phyloP scores from a whole-genome alignment of 805 yeast genomes.

The Groenewaldozyma tartarivorans region DNA sequence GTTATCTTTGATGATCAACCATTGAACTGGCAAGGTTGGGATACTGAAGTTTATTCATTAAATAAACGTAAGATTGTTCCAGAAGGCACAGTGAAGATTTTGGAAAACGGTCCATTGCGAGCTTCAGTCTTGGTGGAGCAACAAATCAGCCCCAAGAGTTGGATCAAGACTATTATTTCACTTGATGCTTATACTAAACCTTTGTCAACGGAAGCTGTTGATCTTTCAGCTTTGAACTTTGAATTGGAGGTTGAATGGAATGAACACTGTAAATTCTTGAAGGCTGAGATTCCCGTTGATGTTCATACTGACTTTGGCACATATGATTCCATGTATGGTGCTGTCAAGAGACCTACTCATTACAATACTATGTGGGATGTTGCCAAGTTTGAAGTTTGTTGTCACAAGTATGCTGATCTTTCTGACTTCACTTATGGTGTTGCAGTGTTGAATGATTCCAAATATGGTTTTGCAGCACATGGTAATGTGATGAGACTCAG shows the following conservation, averaged over 20 bases:
- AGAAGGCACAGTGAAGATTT: conserved; percentile 31
- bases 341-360: conserved; percentile 87
- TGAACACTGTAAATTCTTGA: conserved; percentile 77
- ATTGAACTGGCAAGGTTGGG: conserved; percentile 92
- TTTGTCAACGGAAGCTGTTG: conserved; percentile 11
- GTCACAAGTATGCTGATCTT: conserved; percentile 86
- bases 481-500: conserved; percentile 85
- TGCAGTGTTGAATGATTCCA: conserved; percentile 71
- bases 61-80: conserved; percentile 52
- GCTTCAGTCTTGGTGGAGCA: conserved; percentile 57
- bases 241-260: conserved; percentile 71
- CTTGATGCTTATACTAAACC: conserved; percentile 41
- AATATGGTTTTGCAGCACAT: conserved; percentile 87
- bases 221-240: conserved; percentile 38
- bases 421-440: conserved; percentile 84
- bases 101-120: conserved; percentile 46
- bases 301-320: conserved; percentile 67
- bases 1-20: conserved; percentile 94
- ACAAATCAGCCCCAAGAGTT: conserved; percentile 46
- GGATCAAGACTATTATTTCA: conserved; percentile 60
- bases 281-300: conserved; percentile 90
- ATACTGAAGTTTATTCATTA: conserved; percentile 82
- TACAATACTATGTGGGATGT: conserved; percentile 93
- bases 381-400: conserved; percentile 93
- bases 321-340: conserved; percentile 91